phyloP scores from a whole-genome alignment of 345 rosid species.

The Kernera saxatilis region DNA sequence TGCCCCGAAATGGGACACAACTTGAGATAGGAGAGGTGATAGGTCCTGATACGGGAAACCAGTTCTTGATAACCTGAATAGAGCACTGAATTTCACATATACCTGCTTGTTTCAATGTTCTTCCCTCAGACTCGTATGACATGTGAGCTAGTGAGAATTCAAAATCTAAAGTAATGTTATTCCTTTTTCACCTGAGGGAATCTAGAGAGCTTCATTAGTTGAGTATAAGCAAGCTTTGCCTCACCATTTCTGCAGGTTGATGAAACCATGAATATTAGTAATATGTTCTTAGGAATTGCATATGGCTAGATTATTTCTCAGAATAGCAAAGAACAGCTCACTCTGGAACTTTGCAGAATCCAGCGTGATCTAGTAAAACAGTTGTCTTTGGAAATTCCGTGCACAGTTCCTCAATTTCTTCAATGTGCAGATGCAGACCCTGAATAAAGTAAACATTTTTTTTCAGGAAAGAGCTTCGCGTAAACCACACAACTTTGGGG shows the following conservation, averaged over 20 bases:
- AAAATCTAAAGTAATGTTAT: background rate
- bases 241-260: slow-evolving; percentile 58
- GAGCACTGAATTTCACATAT: slow-evolving; percentile 78
- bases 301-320: background rate
- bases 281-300: background rate
- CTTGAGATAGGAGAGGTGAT: slow-evolving; percentile 47
- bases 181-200: slow-evolving; percentile 60
- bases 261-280: slow-evolving; percentile 1
- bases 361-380: slow-evolving; percentile 78
- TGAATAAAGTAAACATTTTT: slow-evolving; percentile 35
- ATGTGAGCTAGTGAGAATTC: background rate
- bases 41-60: slow-evolving; percentile 65
- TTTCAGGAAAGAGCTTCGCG: background rate
- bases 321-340: slow-evolving; percentile 31
- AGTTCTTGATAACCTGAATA: slow-evolving; percentile 73
- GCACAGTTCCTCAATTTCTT: slow-evolving; percentile 79
- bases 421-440: slow-evolving; percentile 76
- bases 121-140: slow-evolving; percentile 5
- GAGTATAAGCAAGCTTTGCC: slow-evolving; percentile 48
- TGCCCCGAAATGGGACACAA: slow-evolving; percentile 61
- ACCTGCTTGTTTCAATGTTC: slow-evolving; percentile 41
- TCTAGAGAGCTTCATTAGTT: slow-evolving; percentile 68
- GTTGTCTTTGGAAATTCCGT: slow-evolving; percentile 66
- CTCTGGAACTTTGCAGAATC: slow-evolving; percentile 86
- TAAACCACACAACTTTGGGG: background rate